Conservation (phyloP, 768 basidiomycete species). For the Crassisporium funariophilum region DNA sequence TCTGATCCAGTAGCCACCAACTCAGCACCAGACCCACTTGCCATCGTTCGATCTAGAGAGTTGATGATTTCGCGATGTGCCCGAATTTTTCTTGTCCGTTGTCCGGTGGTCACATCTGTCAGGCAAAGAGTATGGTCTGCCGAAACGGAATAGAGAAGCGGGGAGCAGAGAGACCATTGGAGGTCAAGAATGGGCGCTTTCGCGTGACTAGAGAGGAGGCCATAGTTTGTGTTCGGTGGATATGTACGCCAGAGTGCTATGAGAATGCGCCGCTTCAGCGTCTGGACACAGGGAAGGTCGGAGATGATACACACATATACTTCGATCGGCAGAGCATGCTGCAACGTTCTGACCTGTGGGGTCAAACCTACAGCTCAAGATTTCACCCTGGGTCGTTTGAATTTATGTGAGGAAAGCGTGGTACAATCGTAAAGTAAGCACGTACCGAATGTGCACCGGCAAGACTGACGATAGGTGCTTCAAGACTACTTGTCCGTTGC, state of each 20-base stretch:
- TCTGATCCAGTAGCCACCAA: constrained; percentile 88
- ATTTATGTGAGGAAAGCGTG: neutral
- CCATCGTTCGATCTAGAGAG: constrained; percentile 81
- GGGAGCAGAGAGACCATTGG: constrained; percentile 81
- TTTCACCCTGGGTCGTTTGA: constrained; percentile 50
- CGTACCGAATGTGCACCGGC: constrained; percentile 84
- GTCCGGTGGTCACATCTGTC: constrained; percentile 82
- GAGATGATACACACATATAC: constrained; percentile 75
- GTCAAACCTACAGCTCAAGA: constrained; percentile 90
- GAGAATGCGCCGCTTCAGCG: neutral
- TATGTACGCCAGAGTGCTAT: constrained; percentile 91
- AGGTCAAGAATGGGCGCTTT: constrained; percentile 93
- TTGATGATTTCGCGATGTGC: constrained; percentile 95
- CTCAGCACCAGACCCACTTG: constrained; percentile 81
- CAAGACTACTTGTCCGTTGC: constrained; percentile 89
- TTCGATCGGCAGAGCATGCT: constrained; percentile 87
- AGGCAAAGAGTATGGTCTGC: constrained; percentile 86
- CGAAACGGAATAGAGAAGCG: constrained; percentile 77
- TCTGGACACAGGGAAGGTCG: neutral
- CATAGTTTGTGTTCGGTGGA: constrained; percentile 91
- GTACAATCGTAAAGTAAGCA: neutral
- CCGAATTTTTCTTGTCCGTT: constrained; percentile 77
- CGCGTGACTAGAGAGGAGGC: constrained; percentile 75
- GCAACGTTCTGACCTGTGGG: constrained; percentile 94
- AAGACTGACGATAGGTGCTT: constrained; percentile 92